Percentiles rank a stretch among this genome's conserved stretches.
phyloP scores from a whole-genome alignment of 805 yeast genomes.

The Suhomyces sp. region DNA sequence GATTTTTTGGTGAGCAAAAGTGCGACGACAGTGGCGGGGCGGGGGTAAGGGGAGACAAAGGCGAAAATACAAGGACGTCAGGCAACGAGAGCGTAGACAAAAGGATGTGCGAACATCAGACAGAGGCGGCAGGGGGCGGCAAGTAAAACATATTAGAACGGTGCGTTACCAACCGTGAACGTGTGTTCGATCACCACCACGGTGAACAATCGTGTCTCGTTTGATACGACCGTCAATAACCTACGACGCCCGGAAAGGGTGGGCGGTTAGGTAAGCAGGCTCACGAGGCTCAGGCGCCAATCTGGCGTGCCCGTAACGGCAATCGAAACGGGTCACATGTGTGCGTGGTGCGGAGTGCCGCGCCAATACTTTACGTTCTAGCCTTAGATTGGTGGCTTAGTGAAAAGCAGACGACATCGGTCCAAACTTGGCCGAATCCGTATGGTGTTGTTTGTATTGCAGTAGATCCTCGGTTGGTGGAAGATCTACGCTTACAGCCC shows the following conservation, averaged over 20 bases:
- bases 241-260: neutral
- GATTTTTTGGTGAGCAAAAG: slow-evolving; percentile 3
- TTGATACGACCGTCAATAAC: neutral
- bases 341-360: neutral
- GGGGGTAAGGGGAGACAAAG: slow-evolving; percentile 1
- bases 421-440: neutral
- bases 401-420: neutral
- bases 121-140: neutral
- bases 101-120: neutral
- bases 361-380: neutral
- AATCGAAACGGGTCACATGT: neutral
- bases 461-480: neutral
- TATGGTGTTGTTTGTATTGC: neutral
- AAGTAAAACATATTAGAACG: neutral
- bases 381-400: neutral
- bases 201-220: neutral
- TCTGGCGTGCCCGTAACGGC: neutral
- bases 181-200: neutral
- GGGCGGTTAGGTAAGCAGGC: neutral
- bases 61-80: neutral
- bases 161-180: neutral
- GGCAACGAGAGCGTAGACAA: neutral
- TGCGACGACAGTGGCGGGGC: slow-evolving; percentile 3
- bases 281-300: neutral
- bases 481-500: neutral